Evolutionary conservation across 495 filamentous ascomycete genomes (phyloP), one percentile per base, ranked within the genome.

Genomic region (Hypoxylon crocopeplum): DNA sequence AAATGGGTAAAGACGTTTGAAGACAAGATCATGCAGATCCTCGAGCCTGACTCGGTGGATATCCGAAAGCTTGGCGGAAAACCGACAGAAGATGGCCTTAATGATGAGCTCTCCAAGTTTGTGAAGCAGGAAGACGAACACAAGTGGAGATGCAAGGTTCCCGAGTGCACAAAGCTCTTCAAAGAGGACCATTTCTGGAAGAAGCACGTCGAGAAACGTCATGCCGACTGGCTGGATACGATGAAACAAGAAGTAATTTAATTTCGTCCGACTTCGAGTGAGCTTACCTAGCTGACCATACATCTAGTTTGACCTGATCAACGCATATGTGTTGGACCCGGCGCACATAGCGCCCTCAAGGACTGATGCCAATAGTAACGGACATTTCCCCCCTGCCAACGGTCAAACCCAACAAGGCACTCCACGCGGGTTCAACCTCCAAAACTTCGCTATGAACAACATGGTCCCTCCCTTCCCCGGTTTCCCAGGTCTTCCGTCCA

Each of bases 1-100:
- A 99, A 99, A 64, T 98, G 95, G 95, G 96, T 97, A n/a, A 93
- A 88, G 75, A 97, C 93, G 0, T 99, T 96, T 66, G 94, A 99
- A 68, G 94, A 99, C 61, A 99, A 98, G 78, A 80, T 97, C 47
- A 77, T 90, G 69, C 91, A 94, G 69, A 88, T 96, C 33, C 79
- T 99, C 15, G 92, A 98, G 67, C 93, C 93, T 5, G 89, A 96
- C 21, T 85, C 84, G 49, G 90, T 89, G 30, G 91, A 97, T 65
- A 76, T 97, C 42, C 76, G 77, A 39, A 97, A 97, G 73, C 83
- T 99, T 19, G 94, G 95, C 36, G 94, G 94, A 6, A 93, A 89
- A 73, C 84, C 90, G 2, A 76, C 91, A 3, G 90, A 96, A 4
- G 91, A 97, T 62, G 91, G 88, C 2, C 55, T 97, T 12, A 85